Evolutionary conservation across 768 basidiomycete genomes (phyloP).

Genomic region (Agrocybe pediades): DNA sequence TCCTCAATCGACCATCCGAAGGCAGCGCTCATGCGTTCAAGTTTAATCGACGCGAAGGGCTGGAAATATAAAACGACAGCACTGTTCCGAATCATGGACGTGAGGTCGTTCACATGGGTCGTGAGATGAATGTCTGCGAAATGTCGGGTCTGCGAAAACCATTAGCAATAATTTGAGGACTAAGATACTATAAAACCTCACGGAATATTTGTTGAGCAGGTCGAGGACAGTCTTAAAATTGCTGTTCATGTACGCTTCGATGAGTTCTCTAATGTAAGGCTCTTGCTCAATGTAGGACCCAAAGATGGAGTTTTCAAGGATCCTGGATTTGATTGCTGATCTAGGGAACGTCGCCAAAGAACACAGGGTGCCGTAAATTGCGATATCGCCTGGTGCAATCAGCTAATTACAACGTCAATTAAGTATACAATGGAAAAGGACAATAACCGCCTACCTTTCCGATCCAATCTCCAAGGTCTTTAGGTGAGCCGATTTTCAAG

Average conservation of each 20-base stretch:
- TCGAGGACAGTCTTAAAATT: slow-evolving; percentile 85
- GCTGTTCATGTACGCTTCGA: slow-evolving; percentile 84
- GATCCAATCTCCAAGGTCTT: slow-evolving; percentile 77
- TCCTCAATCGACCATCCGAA: slow-evolving; percentile 82
- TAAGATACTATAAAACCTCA: slow-evolving; percentile 29
- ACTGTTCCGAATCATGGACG: slow-evolving; percentile 70
- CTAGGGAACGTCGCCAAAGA: slow-evolving; percentile 79
- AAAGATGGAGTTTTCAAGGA: slow-evolving; percentile 73
- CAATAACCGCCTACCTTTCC: slow-evolving; percentile 48
- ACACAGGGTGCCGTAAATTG: slow-evolving; percentile 83
- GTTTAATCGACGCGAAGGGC: slow-evolving; percentile 83
- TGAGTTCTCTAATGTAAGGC: slow-evolving; percentile 82
- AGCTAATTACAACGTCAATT: slow-evolving; percentile 42
- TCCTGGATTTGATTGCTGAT: slow-evolving; percentile 62
- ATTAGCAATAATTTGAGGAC: not conserved
- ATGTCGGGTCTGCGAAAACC: slow-evolving; percentile 65
- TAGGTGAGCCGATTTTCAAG: slow-evolving; percentile 63
- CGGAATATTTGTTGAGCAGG: slow-evolving; percentile 72
- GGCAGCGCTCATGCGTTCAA: slow-evolving; percentile 82
- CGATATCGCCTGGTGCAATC: slow-evolving; percentile 80
- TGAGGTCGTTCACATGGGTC: slow-evolving; percentile 65
- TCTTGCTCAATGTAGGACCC: slow-evolving; percentile 82
- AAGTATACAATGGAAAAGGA: not conserved
- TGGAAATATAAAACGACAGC: slow-evolving; percentile 88
- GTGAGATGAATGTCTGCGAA: slow-evolving; percentile 76